A percentile compares a stretch with the other conserved stretches of the same genome.
phyloP scores from a whole-genome alignment of 345 rosid species.

The Atalantia buxifolia region DNA sequence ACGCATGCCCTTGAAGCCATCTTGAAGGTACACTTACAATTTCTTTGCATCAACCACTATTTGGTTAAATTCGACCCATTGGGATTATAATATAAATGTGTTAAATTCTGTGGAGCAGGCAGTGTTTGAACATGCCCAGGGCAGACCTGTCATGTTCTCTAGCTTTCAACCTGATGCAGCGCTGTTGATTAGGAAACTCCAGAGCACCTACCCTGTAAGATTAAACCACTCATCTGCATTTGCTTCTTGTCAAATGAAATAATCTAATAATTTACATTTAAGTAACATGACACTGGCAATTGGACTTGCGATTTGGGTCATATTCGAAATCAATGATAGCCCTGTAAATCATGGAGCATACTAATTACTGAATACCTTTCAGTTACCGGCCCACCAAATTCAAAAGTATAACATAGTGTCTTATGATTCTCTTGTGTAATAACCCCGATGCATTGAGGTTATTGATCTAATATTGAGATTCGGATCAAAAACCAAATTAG shows the following conservation, averaged over 20 bases:
- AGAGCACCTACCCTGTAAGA: slow-evolving; percentile 50
- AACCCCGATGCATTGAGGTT: neutral
- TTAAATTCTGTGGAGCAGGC: slow-evolving; percentile 30
- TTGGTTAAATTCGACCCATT: neutral
- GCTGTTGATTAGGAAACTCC: slow-evolving; percentile 42
- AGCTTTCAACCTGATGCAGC: slow-evolving; percentile 77
- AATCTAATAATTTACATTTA: neutral
- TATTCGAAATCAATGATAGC: neutral
- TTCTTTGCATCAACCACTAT: neutral
- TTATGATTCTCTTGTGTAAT: too few relatives aligned
- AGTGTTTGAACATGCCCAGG: slow-evolving; percentile 37
- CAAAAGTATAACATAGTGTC: too few relatives aligned
- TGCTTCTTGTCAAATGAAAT: neutral
- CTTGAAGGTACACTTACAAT: slow-evolving; percentile 31
- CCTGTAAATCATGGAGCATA: neutral
- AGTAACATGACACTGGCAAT: neutral
- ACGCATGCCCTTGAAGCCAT: slow-evolving; percentile 35
- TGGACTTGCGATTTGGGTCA: neutral
- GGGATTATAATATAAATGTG: neutral
- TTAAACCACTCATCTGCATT: neutral
- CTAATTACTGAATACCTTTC: neutral
- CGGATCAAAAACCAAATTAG: neutral
- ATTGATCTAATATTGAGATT: neutral
- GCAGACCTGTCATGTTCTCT: slow-evolving; percentile 49
- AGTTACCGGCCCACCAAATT: too few relatives aligned